Percentiles rank a stretch among this genome's conserved stretches.
These are phyloP conservation scores for Mycena indigotica DNA, from an alignment of 768 basidiomycete genomes.

Conservation along the genomic window DNA sequence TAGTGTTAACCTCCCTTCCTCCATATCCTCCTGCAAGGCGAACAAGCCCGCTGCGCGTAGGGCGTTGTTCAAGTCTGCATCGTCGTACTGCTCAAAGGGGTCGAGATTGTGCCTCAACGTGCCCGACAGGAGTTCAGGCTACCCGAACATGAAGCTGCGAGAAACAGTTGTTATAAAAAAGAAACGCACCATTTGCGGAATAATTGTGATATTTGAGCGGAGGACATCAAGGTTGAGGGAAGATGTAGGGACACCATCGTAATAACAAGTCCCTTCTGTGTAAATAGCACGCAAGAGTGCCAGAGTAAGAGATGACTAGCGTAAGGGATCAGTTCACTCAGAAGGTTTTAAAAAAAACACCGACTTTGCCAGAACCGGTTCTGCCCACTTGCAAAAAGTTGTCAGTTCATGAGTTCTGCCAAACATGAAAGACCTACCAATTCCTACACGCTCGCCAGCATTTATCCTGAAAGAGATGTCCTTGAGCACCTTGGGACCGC, in stretches of 20 bases:
- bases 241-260: constrained; percentile 51
- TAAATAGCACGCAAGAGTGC: constrained; percentile 56
- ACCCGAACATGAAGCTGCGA: background rate
- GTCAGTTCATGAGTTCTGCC: background rate
- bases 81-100: constrained; percentile 48
- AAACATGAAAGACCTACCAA: constrained; percentile 10
- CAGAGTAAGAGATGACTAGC: constrained; percentile 40
- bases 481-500: constrained; percentile 56
- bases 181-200: constrained; percentile 44
- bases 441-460: constrained; percentile 59
- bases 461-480: constrained; percentile 54
- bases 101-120: constrained; percentile 20
- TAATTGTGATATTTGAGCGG: constrained; percentile 59
- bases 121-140: constrained; percentile 37
- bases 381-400: constrained; percentile 36
- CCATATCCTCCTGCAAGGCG: constrained; percentile 35
- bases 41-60: constrained; percentile 41
- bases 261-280: constrained; percentile 54
- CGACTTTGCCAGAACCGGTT: constrained; percentile 40
- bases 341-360: background rate
- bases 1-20: constrained; percentile 31
- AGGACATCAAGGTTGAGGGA: constrained; percentile 56
- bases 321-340: background rate
- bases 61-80: constrained; percentile 52
- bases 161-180: background rate